Evolutionary conservation across 2,329 filamentous ascomycete genomes (phyloP).

Genomic region (Colletotrichum sp.): DNA sequence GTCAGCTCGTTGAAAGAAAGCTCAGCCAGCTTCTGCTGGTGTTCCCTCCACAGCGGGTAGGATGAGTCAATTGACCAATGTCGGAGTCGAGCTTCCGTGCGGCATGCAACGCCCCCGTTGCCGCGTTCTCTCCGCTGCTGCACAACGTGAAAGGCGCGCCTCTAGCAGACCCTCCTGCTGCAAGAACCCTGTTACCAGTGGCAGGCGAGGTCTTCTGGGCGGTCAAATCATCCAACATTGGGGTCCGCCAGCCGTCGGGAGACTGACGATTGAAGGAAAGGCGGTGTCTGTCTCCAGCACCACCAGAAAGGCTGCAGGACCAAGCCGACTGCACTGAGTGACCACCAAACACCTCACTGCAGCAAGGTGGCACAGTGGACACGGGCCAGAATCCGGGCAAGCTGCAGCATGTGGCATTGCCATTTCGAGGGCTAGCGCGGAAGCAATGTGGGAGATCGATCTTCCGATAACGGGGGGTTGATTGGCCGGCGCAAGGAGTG

Average conservation of each 20-base stretch:
- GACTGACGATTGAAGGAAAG: background rate
- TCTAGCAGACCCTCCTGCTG: background rate
- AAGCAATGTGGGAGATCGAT: conserved; percentile 5
- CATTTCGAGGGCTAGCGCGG: background rate
- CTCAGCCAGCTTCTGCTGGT: background rate
- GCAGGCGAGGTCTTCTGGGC: background rate
- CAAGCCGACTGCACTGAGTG: background rate
- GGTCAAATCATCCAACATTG: background rate
- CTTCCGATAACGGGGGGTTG: conserved; percentile 18
- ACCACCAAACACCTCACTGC: background rate
- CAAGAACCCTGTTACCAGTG: background rate
- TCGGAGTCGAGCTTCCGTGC: background rate
- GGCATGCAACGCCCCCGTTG: background rate
- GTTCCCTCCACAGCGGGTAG: background rate
- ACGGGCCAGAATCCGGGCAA: conserved; percentile 11
- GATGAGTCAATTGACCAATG: background rate
- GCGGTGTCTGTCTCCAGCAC: conserved; percentile 17
- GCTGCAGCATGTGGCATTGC: conserved; percentile 19
- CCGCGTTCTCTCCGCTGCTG: background rate
- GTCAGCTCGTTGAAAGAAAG: background rate
- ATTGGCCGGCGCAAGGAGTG: background rate
- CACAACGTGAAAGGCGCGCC: background rate
- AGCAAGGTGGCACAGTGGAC: background rate
- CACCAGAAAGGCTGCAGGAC: background rate
- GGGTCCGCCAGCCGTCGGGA: background rate